These are phyloP conservation scores for Myxozyma vanderwaltii DNA, from an alignment of 805 yeast species.

Conservation along the genomic window DNA sequence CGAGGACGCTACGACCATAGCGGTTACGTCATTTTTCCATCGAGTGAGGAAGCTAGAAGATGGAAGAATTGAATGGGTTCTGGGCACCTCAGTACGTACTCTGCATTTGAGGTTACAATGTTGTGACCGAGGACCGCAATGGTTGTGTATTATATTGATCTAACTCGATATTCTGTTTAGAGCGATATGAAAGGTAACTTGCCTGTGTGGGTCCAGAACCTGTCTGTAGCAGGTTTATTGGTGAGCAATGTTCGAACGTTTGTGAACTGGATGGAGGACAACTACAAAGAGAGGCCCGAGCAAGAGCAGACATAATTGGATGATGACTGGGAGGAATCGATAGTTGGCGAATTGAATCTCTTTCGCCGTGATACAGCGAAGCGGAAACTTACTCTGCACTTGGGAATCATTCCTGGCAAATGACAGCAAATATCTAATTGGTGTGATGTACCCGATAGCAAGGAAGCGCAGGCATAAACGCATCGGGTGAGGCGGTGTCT, in stretches of 20 bases:
- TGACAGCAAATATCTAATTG: too few relatives aligned
- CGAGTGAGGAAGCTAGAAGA: constrained; percentile 16
- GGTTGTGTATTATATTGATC: background rate
- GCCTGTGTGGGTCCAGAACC: constrained; percentile 28
- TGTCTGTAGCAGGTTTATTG: constrained; percentile 25
- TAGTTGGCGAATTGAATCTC: too few relatives aligned
- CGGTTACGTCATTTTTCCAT: constrained; percentile 28
- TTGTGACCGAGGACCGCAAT: background rate
- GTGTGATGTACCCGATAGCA: too few relatives aligned
- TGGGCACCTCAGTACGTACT: constrained; percentile 20
- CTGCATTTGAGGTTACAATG: background rate
- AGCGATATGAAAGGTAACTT: constrained; percentile 32
- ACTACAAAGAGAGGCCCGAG: constrained; percentile 7
- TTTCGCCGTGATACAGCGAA: too few relatives aligned
- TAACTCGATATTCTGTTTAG: constrained; percentile 1
- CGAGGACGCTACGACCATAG: constrained; percentile 22
- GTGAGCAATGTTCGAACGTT: constrained; percentile 21
- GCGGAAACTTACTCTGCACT: too few relatives aligned
- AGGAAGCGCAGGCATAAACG: too few relatives aligned
- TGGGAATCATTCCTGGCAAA: too few relatives aligned
- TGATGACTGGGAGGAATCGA: too few relatives aligned
- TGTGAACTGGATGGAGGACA: constrained; percentile 26
- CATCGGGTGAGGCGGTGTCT: background rate
- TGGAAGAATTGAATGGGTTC: constrained; percentile 18
- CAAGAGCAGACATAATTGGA: too few relatives aligned